These are phyloP conservation scores for Metarhizium album DNA, from an alignment of 2,329 filamentous ascomycete species.

Conservation along the genomic window DNA sequence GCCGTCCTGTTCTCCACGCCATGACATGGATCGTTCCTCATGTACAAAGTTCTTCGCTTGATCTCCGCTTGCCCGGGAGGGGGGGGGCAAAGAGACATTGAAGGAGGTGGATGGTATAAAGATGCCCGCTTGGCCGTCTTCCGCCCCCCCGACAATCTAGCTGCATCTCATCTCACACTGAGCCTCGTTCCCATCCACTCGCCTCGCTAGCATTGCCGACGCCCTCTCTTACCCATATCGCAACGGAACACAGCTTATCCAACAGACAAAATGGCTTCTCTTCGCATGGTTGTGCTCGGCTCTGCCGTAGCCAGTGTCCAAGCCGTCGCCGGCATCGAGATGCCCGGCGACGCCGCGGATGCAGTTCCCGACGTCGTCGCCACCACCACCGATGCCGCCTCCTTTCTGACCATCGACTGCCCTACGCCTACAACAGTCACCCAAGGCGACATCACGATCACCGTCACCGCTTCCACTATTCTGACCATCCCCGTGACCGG, in stretches of 20 bases:
- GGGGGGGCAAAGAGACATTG: too few relatives aligned
- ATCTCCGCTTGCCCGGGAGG: too few relatives aligned
- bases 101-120: neutral
- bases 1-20: too few relatives aligned
- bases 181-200: too few relatives aligned
- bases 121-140: neutral
- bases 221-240: too few relatives aligned
- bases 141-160: neutral
- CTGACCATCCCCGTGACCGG: conserved; percentile 53
- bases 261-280: neutral
- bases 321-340: neutral
- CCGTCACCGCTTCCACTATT: conserved; percentile 49
- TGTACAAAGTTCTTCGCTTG: too few relatives aligned
- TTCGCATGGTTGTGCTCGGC: conserved; percentile 1
- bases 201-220: too few relatives aligned
- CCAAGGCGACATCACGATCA: conserved; percentile 49
- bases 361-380: neutral
- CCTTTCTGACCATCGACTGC: conserved; percentile 55
- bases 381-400: conserved; percentile 47
- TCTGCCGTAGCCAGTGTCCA: neutral
- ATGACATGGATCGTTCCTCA: too few relatives aligned
- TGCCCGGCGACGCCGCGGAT: neutral
- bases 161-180: too few relatives aligned
- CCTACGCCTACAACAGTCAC: conserved; percentile 47
- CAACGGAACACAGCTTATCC: neutral